Evolutionary conservation across 495 filamentous ascomycete genomes (phyloP), one percentile per base, ranked within the genome.

Genomic region (Aspergillus baeticus): DNA sequence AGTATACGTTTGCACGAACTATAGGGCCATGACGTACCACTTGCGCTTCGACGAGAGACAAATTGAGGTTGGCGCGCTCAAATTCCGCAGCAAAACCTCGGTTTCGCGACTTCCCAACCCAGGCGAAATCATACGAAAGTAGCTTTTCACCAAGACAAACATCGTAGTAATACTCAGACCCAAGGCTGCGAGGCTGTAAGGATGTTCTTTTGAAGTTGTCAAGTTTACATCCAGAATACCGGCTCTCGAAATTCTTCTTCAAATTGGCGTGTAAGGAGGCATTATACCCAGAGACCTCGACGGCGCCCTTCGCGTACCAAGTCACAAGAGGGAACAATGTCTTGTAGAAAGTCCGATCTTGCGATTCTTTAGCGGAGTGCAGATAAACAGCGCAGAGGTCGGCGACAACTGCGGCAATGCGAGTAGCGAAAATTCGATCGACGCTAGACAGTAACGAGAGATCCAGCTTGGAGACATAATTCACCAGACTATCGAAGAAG

Each of bases 381-480:
- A 96, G 70, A 69, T 93, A 90, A 76, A 98, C 91, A n/a, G 93
- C 87, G 39, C 96, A 84, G 44, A 96, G 86, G 62, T 96, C 89
- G 15, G 89, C 89, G 54, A 94, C 83, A 55, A 88, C 86, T 15
- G 91, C 87, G 6, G 89, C 89, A 57, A 93, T 88, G 44, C 87
- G 80, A 35, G 85, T 85, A 61, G 88, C 79, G 59, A 84, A 69
- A 11, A 78, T 75, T 48, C 73, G 76, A 29, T 72, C 63, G 22
- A 51, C 61, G 31, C 73, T 76, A 59, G 71, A 67, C 70, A 65
- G 64, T 44, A 50, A 80, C 59, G 63, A 81, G 63, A 67, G 82
- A 20, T 76, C 71, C 45, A 93, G 64, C 33, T 81, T 80, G 17
- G 84, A 84, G 22, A 91, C 82, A 65, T 87, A 90, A 21, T 78